Evolutionary conservation across 1,139 yeast genomes (phyloP), one percentile per base, ranked within the genome.

Genomic region (Suhomyces bribrorum): DNA sequence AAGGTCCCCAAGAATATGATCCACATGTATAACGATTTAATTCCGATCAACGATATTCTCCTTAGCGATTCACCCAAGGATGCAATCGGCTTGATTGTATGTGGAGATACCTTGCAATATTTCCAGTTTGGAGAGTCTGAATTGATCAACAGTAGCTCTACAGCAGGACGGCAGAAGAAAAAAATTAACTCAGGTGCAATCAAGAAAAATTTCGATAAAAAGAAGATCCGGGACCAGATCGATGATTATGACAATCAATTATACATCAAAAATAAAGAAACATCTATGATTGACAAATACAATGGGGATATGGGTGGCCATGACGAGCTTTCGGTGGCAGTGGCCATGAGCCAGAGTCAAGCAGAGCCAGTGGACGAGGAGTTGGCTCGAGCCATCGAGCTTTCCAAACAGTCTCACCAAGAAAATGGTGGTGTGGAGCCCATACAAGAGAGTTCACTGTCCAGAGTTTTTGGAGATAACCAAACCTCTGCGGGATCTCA

Each of bases 51-150:
- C 24, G 64, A 62, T 14, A 68, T 80, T 2, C 52, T 58, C 22
- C 52, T 82, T 26, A 79, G 74, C 32, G 66, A 67, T 5, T 66
- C 69, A 41, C 74, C 54, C 26, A 37, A 51, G 6, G 63, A 67
- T 8, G 65, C 78, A 2, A 69, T 70, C 41, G 90, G 89, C 1
- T 54, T 81, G 2, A 62, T 81, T 3, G 64, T 74, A 1, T 73
- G 80, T 37, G 82, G 81, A 3, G 75, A 80, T 15, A 64, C 76
- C 1, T 62, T 82, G 1, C 88, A 83, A 50, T 80, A 77, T 52
- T 82, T 83, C 53, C 79, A 78, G 46, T 73, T 79, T 58, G 92
- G 90, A 9, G 53, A 54, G 23, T 49, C 48, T 8, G 47, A 38
- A 5, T 31, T 40, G 7, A 5, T 36, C n/a, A 31, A 35, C 23